A percentile compares a stretch with the other conserved stretches of the same genome.
Conservation (phyloP, 208 protist species). For the Leishmania aethiopica region DNA sequence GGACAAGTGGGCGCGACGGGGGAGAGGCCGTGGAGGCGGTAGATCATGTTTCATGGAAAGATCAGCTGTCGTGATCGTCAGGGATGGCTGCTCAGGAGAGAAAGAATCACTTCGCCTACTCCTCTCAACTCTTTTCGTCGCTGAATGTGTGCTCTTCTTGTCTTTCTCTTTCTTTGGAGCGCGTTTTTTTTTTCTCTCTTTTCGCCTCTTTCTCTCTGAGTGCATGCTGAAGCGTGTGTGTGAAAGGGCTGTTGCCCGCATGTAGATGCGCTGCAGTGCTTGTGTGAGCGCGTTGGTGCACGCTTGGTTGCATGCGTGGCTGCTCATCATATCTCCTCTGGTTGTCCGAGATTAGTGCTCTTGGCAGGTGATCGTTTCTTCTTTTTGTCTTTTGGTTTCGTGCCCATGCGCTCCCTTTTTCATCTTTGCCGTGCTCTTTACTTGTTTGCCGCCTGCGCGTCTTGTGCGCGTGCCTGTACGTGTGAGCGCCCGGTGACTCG, state of each 20-base stretch:
- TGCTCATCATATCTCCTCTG: not conserved
- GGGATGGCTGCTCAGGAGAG: not conserved
- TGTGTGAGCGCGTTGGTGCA: too few relatives aligned
- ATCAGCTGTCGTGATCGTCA: not conserved
- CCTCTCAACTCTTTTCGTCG: not conserved
- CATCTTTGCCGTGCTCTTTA: not conserved
- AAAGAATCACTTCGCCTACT: not conserved
- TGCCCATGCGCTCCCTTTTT: not conserved
- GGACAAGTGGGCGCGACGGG: not conserved
- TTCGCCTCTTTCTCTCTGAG: not conserved
- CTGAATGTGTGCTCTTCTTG: not conserved
- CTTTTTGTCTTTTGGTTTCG: not conserved
- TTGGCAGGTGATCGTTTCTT: not conserved
- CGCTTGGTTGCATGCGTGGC: not conserved
- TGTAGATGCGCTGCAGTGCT: not conserved
- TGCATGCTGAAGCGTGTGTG: not conserved
- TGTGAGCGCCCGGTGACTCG: not conserved
- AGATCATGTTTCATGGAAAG: not conserved
- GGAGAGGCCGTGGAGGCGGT: not conserved
- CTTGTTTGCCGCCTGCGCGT: not conserved
- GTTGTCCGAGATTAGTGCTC: not conserved
- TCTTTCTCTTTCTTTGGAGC: not conserved
- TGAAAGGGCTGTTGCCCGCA: not conserved
- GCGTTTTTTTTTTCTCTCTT: too few relatives aligned
- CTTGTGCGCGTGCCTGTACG: not conserved